Evolutionary conservation across 495 filamentous ascomycete genomes (phyloP).

Genomic region (Penicilliopsis zonata): DNA sequence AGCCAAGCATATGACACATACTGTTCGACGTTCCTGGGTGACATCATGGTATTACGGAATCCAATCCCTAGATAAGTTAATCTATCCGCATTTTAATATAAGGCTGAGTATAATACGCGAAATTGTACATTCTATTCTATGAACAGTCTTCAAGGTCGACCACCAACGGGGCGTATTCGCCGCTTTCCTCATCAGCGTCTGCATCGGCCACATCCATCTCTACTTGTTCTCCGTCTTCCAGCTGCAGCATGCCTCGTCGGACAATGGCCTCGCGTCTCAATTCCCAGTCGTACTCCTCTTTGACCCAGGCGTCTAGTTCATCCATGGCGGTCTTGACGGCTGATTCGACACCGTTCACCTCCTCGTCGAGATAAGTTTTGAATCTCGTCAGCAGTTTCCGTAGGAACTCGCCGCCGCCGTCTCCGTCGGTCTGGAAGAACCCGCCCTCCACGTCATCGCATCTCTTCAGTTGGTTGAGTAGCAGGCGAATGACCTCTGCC

Average conservation of each 20-base stretch:
- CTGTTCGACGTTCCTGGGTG: too few species aligned
- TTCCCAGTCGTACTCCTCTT: conserved; percentile 52
- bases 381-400: conserved; percentile 43
- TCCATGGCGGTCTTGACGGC: conserved; percentile 39
- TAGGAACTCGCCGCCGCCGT: conserved; percentile 44
- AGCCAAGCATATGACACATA: too few species aligned
- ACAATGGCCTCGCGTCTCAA: conserved; percentile 42
- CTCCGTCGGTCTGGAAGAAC: conserved; percentile 38
- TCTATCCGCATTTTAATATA: too few species aligned
- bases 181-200: conserved; percentile 82
- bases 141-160: conserved; percentile 55
- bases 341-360: conserved; percentile 19
- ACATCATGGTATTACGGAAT: too few species aligned
- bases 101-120: too few species aligned
- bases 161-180: conserved; percentile 76
- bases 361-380: conserved; percentile 29
- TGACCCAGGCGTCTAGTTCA: conserved; percentile 43
- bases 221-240: conserved; percentile 70
- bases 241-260: conserved; percentile 50
- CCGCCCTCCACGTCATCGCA: conserved; percentile 56
- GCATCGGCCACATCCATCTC: conserved; percentile 68
- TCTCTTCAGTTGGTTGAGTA: conserved; percentile 61
- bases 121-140: not conserved
- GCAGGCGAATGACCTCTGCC: conserved; percentile 41
- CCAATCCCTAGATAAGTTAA: too few species aligned